Evolutionary conservation across 169 alveolate species (phyloP), one percentile per base, ranked within the genome.

Genomic region (Theileria parva): DNA sequence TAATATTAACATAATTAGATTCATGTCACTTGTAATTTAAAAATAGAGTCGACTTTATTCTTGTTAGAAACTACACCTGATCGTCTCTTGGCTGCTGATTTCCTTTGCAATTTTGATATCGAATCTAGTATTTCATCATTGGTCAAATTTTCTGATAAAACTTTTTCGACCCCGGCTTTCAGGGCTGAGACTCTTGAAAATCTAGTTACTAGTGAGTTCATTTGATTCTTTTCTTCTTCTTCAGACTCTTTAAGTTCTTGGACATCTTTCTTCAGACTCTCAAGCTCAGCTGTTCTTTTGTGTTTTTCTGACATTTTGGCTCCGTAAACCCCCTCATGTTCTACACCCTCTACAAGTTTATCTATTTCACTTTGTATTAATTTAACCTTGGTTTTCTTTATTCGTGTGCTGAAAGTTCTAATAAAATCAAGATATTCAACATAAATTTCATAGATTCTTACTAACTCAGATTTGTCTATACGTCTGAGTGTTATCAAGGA

Each of bases 111-210:
- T 25, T 60, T 34, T 17, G 79, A 32, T 74, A 81, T 81, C 48
- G 79, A 80, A 0, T 71, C 34, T 19, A 81, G 13, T 30, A 81
- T 81, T 55, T 72, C 86, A 17, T 81, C 88, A 53, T 81, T 74
- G 23, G 67, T 50, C 63, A 81, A 30, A 12, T 81, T 74, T 17
- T 71, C 73, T 17, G 80, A 11, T 15, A 81, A 51, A 25, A 81
- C 51, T 19, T 81, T 81, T 64, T 81, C 86, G n/a, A 81, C 80
- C 21, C 85, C 88, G 51, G 74, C 23, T 21, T 81, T 77, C 64
- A 81, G 79, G 74, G 59, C 71, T 74, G 64, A 61, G 13, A 81
- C 81, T 23, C 53, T 79, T 23, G 87, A 68, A 37, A 79, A 78
- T 21, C 76, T 75, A 4, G 75, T 79, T 27, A 81, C 72, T 7